Percentiles rank a stretch among this genome's conserved stretches.
These are phyloP conservation scores for Grosmannia clavigera DNA, from an alignment of 2,329 filamentous ascomycete genomes.

Conservation along the genomic window DNA sequence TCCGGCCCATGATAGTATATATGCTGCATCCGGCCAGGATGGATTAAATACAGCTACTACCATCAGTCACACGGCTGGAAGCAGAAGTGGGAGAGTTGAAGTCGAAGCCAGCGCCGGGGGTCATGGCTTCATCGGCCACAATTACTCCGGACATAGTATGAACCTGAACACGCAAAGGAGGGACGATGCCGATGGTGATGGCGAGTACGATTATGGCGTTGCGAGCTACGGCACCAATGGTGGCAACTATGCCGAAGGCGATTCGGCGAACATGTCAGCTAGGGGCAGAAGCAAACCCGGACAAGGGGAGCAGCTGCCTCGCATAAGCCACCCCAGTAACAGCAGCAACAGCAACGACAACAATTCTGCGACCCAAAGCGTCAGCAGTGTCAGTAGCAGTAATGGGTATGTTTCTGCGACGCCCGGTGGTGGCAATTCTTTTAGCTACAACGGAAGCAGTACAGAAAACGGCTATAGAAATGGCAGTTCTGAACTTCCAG, in stretches of 20 bases:
- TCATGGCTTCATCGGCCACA: neutral
- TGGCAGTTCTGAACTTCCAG: neutral
- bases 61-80: neutral
- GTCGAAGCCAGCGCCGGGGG: too few species aligned
- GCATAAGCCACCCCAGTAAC: constrained; percentile 8
- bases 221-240: neutral
- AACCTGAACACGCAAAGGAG: constrained; percentile 1
- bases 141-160: constrained; percentile 1
- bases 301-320: constrained; percentile 9
- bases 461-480: constrained; percentile 3
- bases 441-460: neutral
- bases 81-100: neutral
- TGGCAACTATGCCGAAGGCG: constrained; percentile 5
- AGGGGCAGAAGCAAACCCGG: constrained; percentile 7
- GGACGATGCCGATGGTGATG: constrained; percentile 7
- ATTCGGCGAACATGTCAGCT: neutral
- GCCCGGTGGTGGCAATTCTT: constrained; percentile 3
- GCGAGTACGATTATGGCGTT: constrained; percentile 10
- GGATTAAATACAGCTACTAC: neutral
- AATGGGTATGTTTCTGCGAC: constrained; percentile 9
- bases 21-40: constrained; percentile 1
- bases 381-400: constrained; percentile 9
- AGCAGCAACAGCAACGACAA: constrained; percentile 3
- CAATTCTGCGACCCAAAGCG: constrained; percentile 5
- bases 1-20: constrained; percentile 3